Evolutionary conservation across 192 early-diverging fungal genomes (phyloP).

Genomic region (Coemansia asiatica): DNA sequence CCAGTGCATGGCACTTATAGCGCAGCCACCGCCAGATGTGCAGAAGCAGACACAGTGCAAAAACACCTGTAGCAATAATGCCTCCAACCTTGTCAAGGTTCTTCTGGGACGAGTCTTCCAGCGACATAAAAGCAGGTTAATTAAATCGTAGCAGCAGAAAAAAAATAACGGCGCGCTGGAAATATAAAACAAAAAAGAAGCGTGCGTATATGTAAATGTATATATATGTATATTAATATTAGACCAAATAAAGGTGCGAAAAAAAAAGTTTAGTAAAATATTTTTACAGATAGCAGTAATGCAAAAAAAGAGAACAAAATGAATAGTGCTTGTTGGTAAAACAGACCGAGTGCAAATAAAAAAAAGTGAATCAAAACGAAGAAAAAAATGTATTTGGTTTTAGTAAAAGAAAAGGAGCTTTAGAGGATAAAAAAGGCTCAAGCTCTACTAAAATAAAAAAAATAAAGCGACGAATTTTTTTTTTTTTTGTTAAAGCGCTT

Average conservation of each 20-base stretch:
- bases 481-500: neutral
- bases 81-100: conserved; percentile 51
- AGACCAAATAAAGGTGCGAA: too few species aligned
- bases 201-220: too few species aligned
- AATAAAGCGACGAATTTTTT: too few species aligned
- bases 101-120: conserved; percentile 28
- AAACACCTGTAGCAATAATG: conserved; percentile 39
- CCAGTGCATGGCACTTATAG: conserved; percentile 35
- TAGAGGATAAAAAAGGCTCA: neutral
- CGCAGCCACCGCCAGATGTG: conserved; percentile 45
- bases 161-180: neutral
- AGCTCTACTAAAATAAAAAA: neutral
- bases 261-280: too few species aligned
- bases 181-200: neutral
- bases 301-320: neutral
- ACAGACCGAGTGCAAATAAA: neutral
- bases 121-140: conserved; percentile 12
- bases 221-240: too few species aligned
- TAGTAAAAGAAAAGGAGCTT: neutral
- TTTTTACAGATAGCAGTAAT: neutral
- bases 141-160: neutral
- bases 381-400: neutral
- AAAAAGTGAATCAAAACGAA: neutral
- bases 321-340: neutral
- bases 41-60: conserved; percentile 36